Evolutionary conservation across 495 filamentous ascomycete genomes (phyloP).

Genomic region (Aspergillus panamensis): DNA sequence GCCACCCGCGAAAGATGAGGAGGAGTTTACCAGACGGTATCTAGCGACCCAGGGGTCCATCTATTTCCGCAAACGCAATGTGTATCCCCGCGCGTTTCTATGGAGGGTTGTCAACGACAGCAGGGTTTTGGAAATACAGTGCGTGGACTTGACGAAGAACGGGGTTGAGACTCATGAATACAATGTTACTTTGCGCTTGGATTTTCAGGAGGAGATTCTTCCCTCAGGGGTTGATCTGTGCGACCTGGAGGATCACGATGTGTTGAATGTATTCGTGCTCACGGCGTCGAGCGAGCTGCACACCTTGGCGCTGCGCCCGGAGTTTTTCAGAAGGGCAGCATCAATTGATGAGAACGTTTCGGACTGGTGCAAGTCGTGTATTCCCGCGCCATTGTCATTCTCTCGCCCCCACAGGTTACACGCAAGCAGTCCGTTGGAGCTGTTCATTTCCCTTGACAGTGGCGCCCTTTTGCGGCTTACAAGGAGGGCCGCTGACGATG

Average conservation of each 20-base stretch:
- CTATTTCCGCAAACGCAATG: slow-evolving; percentile 72
- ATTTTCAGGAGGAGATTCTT: slow-evolving; percentile 68
- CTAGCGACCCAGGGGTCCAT: slow-evolving; percentile 78
- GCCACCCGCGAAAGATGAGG: slow-evolving; percentile 63
- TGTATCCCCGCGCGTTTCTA: slow-evolving; percentile 77
- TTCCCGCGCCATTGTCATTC: slow-evolving; percentile 68
- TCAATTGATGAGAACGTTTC: slow-evolving; percentile 66
- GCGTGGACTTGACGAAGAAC: slow-evolving; percentile 73
- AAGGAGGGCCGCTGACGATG: slow-evolving; percentile 60
- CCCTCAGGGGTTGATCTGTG: slow-evolving; percentile 74
- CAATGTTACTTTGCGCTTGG: slow-evolving; percentile 67
- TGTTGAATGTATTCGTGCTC: slow-evolving; percentile 73
- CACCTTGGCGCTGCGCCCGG: slow-evolving; percentile 72
- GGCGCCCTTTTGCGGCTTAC: slow-evolving; percentile 75
- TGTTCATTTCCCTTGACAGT: slow-evolving; percentile 79
- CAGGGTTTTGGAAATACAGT: slow-evolving; percentile 76
- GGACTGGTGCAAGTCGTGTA: slow-evolving; percentile 72
- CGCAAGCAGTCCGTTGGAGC: slow-evolving; percentile 63
- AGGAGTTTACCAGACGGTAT: slow-evolving; percentile 63
- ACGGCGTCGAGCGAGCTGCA: slow-evolving; percentile 75
- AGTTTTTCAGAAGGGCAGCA: slow-evolving; percentile 67
- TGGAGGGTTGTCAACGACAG: slow-evolving; percentile 85
- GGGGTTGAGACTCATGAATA: slow-evolving; percentile 61
- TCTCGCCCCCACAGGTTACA: slow-evolving; percentile 78
- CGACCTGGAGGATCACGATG: slow-evolving; percentile 73